Evolutionary conservation across 306 rosid genomes (phyloP).

Genomic region (Pyrus pyrifolia): DNA sequence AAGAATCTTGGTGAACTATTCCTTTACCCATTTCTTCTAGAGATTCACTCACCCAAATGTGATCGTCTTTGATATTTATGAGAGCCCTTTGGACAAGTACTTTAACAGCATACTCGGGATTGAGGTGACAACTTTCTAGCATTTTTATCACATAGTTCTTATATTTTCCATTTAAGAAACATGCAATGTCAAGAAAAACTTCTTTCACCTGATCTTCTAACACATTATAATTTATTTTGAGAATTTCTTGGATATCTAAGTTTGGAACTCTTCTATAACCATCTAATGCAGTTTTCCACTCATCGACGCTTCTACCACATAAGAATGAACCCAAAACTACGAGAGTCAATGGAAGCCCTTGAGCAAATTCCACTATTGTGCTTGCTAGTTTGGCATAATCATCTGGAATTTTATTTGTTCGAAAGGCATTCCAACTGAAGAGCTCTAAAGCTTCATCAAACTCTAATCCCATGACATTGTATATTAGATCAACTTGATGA

Average conservation of each 20-base stretch:
- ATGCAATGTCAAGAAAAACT: too few relatives aligned
- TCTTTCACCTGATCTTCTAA: too few relatives aligned
- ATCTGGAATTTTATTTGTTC: background rate
- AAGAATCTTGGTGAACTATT: conserved; percentile 15
- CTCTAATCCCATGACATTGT: background rate
- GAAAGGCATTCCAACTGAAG: background rate
- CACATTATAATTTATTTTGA: too few relatives aligned
- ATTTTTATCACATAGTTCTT: too few relatives aligned
- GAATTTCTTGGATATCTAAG: too few relatives aligned
- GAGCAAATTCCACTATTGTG: background rate
- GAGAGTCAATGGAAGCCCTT: conserved; percentile 25
- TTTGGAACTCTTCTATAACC: background rate
- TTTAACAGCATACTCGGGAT: background rate
- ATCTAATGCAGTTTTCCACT: conserved; percentile 30
- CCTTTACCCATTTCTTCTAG: conserved; percentile 30
- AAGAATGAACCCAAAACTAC: conserved; percentile 30
- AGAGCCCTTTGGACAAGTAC: background rate
- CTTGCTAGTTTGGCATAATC: background rate
- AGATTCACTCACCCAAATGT: conserved; percentile 31
- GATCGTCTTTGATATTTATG: background rate
- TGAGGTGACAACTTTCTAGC: background rate
- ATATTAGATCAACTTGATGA: background rate
- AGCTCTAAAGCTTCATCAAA: background rate
- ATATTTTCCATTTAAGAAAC: too few relatives aligned
- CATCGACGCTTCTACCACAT: background rate